phyloP scores from a whole-genome alignment of 2,329 filamentous ascomycete genomes.

The Didymosphaeria variabile region DNA sequence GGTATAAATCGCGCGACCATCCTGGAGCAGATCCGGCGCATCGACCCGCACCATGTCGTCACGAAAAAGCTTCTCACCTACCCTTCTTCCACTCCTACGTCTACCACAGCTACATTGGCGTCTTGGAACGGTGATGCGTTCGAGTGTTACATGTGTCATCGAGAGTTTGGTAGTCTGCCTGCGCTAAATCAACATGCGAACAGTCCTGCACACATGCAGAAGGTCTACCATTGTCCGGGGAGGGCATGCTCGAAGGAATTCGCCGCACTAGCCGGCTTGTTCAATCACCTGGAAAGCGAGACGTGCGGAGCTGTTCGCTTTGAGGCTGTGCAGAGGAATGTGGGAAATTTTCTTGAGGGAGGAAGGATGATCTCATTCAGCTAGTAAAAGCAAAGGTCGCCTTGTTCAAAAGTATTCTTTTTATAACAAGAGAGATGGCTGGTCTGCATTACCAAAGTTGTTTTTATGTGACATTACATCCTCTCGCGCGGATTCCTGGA shows the following conservation, averaged over 20 bases:
- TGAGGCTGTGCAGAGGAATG: constrained; percentile 14
- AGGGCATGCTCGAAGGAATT: constrained; percentile 53
- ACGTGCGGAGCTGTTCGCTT: constrained; percentile 52
- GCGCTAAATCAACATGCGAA: constrained; percentile 63
- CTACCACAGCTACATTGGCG: constrained; percentile 51
- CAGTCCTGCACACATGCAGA: constrained; percentile 61
- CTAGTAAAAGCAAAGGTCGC: not conserved
- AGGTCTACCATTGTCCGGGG: constrained; percentile 58
- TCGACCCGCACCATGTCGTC: constrained; percentile 60
- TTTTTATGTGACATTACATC: too few relatives aligned
- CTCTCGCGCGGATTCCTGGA: too few relatives aligned
- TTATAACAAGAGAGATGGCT: too few relatives aligned
- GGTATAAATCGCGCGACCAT: constrained; percentile 60
- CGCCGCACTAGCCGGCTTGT: constrained; percentile 50
- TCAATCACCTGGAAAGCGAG: constrained; percentile 59
- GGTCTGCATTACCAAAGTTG: too few relatives aligned
- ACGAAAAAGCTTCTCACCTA: constrained; percentile 40
- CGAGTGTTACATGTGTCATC: constrained; percentile 65
- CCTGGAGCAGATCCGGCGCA: constrained; percentile 55
- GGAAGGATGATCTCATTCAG: constrained; percentile 5
- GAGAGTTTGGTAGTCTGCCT: constrained; percentile 47
- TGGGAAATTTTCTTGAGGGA: constrained; percentile 4
- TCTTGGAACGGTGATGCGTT: constrained; percentile 56
- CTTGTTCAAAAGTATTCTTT: too few relatives aligned
- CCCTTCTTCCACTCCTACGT: not conserved